A percentile compares a stretch with the other conserved stretches of the same genome.
Evolutionary conservation across 2,329 filamentous ascomycete genomes (phyloP).

Genomic region (Cadophora sp.): DNA sequence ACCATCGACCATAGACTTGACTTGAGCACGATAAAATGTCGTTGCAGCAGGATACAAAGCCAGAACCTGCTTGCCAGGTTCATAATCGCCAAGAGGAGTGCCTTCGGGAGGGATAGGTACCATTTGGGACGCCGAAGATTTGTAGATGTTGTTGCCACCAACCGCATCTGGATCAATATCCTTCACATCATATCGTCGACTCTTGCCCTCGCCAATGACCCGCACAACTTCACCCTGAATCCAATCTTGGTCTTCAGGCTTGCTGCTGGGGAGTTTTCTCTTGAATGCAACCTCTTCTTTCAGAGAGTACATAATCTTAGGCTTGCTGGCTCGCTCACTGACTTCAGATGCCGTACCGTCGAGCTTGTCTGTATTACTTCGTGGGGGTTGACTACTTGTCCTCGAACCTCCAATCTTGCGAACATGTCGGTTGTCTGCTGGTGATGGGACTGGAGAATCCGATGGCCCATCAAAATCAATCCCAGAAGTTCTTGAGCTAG

Average conservation of each 20-base stretch:
- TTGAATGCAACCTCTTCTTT: conserved; percentile 73
- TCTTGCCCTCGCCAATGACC: conserved; percentile 78
- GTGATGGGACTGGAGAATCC: conserved; percentile 44
- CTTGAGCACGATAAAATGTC: conserved; percentile 84
- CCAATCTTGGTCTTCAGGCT: conserved; percentile 63
- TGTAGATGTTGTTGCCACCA: conserved; percentile 61
- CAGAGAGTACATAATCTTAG: conserved; percentile 64
- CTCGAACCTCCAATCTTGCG: conserved; percentile 39
- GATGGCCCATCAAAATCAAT: conserved; percentile 43
- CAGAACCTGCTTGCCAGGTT: conserved; percentile 73
- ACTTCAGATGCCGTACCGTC: conserved; percentile 38
- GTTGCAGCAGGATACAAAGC: conserved; percentile 85
- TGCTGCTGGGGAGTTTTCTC: conserved; percentile 55
- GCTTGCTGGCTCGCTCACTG: conserved; percentile 35
- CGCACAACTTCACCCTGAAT: conserved; percentile 81
- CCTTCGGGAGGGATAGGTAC: conserved; percentile 74
- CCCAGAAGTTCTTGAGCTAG: conserved; percentile 34
- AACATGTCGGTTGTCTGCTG: conserved; percentile 41
- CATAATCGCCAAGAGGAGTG: conserved; percentile 65
- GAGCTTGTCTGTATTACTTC: conserved; percentile 32
- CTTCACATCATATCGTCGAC: conserved; percentile 78
- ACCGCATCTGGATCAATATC: conserved; percentile 76
- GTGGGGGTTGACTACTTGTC: conserved; percentile 43
- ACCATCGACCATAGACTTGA: conserved; percentile 68
- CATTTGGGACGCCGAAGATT: conserved; percentile 75